Evolutionary conservation across 2,329 filamentous ascomycete genomes (phyloP).

Genomic region (Fusarium keratoplasticum): DNA sequence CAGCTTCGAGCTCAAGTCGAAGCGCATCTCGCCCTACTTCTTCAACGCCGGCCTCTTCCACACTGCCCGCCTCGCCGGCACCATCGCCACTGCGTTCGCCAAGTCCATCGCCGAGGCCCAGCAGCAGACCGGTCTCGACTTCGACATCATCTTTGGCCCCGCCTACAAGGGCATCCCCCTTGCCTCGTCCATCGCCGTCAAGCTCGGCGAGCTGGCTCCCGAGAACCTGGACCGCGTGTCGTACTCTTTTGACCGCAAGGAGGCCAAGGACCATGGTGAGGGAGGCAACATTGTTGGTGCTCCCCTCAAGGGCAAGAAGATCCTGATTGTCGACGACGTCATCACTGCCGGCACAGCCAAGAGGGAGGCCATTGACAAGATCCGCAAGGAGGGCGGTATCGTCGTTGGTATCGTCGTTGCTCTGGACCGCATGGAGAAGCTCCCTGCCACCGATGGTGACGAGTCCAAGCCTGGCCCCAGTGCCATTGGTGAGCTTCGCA

Average conservation of each 20-base stretch:
- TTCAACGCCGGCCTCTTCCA: constrained; percentile 97
- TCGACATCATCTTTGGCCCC: constrained; percentile 92
- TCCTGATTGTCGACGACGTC: constrained; percentile 95
- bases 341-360: constrained; percentile 96
- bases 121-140: constrained; percentile 59
- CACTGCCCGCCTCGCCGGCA: constrained; percentile 79
- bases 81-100: constrained; percentile 86
- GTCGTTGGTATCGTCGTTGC: constrained; percentile 91
- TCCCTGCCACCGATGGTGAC: constrained; percentile 72
- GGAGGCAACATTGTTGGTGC: constrained; percentile 93
- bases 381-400: constrained; percentile 84
- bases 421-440: constrained; percentile 87
- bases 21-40: constrained; percentile 93
- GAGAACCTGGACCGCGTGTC: constrained; percentile 75
- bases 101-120: constrained; percentile 66
- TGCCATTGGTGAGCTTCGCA: constrained; percentile 86
- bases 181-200: constrained; percentile 80
- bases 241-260: constrained; percentile 96
- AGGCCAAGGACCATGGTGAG: constrained; percentile 95
- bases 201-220: constrained; percentile 77
- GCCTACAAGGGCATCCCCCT: constrained; percentile 98
- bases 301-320: constrained; percentile 82
- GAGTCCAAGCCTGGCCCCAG: constrained; percentile 78
- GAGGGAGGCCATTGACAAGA: constrained; percentile 90
- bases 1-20: constrained; percentile 90